phyloP scores from a whole-genome alignment of 2,329 filamentous ascomycete genomes.

The Sporothrix sp. region DNA sequence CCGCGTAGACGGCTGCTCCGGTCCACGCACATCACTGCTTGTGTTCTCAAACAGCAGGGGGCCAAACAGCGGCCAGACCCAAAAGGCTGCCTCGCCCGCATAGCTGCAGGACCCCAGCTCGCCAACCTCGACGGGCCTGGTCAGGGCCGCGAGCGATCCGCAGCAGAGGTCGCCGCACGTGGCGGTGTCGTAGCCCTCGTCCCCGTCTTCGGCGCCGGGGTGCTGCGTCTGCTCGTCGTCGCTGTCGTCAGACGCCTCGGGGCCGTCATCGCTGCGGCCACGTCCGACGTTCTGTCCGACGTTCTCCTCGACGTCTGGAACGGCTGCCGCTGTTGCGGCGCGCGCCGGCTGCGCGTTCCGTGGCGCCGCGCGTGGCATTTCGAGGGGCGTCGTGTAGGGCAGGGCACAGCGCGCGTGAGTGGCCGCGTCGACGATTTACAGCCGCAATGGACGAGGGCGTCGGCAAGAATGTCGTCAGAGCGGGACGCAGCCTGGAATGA shows the following conservation, averaged over 20 bases:
- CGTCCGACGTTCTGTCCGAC: neutral
- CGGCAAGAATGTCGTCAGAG: neutral
- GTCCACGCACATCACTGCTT: conserved; percentile 50
- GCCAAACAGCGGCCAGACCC: conserved; percentile 52
- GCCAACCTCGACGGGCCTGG: conserved; percentile 36
- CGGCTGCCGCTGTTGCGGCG: neutral
- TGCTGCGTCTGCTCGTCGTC: neutral
- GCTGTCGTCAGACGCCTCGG: neutral
- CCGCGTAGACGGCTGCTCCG: no score
- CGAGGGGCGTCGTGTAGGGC: conserved; percentile 2
- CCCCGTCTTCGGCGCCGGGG: neutral
- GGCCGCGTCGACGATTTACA: no score
- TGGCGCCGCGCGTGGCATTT: conserved; percentile 8
- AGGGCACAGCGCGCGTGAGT: neutral
- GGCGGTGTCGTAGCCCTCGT: neutral
- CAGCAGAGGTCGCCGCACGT: conserved; percentile 25
- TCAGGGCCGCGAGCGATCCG: conserved; percentile 29
- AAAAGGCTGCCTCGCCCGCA: conserved; percentile 38
- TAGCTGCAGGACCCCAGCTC: conserved; percentile 27
- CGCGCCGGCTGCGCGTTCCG: neutral
- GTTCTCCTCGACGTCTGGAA: conserved; percentile 4
- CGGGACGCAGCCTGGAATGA: neutral
- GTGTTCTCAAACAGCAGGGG: conserved; percentile 66
- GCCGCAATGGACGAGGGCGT: no score
- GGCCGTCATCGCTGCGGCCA: neutral